Evolutionary conservation across 148 eudicot species (phyloP), one percentile per base, ranked within the genome.

Genomic region (Gaultheria prostrata): DNA sequence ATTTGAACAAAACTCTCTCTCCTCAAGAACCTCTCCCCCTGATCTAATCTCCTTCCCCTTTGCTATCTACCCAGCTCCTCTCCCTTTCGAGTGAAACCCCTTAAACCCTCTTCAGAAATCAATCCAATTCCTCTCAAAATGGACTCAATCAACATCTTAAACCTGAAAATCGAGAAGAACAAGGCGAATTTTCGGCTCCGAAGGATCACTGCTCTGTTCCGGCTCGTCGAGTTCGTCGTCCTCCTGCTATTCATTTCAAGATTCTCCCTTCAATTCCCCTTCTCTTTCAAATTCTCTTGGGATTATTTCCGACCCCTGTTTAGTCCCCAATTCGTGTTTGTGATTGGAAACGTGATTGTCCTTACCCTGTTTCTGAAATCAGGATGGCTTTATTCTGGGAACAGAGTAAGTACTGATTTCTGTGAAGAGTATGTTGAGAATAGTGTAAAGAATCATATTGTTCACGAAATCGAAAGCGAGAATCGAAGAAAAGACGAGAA

Each of bases 271-370:
- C 91, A 86, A 26, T 24, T 93, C 39, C 92, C 98, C 8, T 13
- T 84, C 33, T 75, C 79, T 15, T 71, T 92, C 84, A 91, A 82
- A 2, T 83, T 89, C 2, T 88, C 91, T 1, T 76, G 89, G n/a
- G 94, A 90, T 20, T 92, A 77, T 48, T 50, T 95, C 63, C 80
- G 82, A 32, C 78, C 86, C 74, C 43, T 91, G 3, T 45, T 87
- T 4, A 93, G 96, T 79, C 94, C 97, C 5, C 79, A 80, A 15
- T 95, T 93, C 85, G 95, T 93, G 1, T 97, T 97, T 84, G n/a
- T 97, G 1, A 0, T 95, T 59, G 98, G 95, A 26, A 97, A 97
- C 82, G 86, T 84, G 4, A 95, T 97, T 1, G 90, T 95, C 26
- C 63, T 95, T 70, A 82, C 77, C 35, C 93, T 97, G 24, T 91